Conservation (phyloP, 108 stramenopile genomes). For the Schizochytrium sp. region DNA sequence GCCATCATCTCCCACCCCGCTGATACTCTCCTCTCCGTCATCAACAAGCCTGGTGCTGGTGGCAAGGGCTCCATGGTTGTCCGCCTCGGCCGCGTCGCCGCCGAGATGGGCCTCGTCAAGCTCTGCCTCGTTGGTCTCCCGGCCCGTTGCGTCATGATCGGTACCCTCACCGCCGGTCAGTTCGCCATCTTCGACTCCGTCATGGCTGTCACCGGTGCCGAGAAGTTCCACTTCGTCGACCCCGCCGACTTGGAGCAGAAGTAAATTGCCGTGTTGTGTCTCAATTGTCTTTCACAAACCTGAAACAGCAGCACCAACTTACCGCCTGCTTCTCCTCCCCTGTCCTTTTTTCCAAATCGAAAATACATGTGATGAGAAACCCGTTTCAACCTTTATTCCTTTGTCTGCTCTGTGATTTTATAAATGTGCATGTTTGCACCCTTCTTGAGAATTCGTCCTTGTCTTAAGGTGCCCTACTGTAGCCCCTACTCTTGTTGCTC, state of each 20-base stretch:
- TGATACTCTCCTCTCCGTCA: slow-evolving; percentile 96
- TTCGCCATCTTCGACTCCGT: slow-evolving; percentile 99
- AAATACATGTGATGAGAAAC: too few relatives aligned
- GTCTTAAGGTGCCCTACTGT: too few relatives aligned
- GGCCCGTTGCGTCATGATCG: slow-evolving; percentile 99
- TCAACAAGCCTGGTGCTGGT: slow-evolving; percentile 96
- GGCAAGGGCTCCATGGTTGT: slow-evolving; percentile 89
- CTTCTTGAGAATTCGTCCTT: too few relatives aligned
- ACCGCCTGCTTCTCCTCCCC: neutral
- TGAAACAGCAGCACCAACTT: neutral
- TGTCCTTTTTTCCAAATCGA: too few relatives aligned
- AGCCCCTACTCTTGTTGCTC: too few relatives aligned
- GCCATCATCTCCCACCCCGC: slow-evolving; percentile 99
- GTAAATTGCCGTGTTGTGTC: neutral
- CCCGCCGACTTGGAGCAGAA: slow-evolving; percentile 69
- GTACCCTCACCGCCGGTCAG: slow-evolving; percentile 97
- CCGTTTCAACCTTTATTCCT: too few relatives aligned
- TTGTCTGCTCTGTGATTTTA: too few relatives aligned
- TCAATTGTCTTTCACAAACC: neutral
- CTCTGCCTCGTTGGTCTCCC: slow-evolving; percentile 94
- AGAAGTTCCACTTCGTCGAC: slow-evolving; percentile 97
- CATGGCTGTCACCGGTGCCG: slow-evolving; percentile 92
- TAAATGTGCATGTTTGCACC: too few relatives aligned
- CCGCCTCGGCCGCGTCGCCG: slow-evolving; percentile 90
- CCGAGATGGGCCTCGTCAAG: slow-evolving; percentile 93